These are phyloP conservation scores for Candida yuanshanica DNA, from an alignment of 805 yeast genomes.

Conservation along the genomic window DNA sequence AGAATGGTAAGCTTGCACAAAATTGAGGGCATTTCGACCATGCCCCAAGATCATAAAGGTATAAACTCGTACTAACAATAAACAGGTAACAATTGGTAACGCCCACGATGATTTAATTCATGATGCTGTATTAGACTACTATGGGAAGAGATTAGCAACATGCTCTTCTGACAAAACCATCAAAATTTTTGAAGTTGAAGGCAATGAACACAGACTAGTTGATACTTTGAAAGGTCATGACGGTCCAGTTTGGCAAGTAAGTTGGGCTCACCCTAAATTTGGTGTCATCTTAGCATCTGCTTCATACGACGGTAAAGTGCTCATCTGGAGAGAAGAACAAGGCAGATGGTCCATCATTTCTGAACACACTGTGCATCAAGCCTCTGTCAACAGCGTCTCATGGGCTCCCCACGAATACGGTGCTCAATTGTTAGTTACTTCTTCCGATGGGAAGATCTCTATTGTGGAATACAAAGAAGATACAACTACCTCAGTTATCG, in stretches of 20 bases:
- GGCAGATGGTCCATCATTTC: constrained; percentile 85
- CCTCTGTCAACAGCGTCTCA: constrained; percentile 86
- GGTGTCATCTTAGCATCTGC: constrained; percentile 93
- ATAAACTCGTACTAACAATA: not conserved
- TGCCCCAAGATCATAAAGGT: not conserved
- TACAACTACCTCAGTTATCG: constrained; percentile 61
- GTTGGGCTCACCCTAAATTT: constrained; percentile 98
- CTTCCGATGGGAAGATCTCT: constrained; percentile 89
- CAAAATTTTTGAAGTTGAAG: constrained; percentile 87
- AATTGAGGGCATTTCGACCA: too few relatives aligned
- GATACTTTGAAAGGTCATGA: constrained; percentile 92
- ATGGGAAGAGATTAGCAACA: constrained; percentile 93
- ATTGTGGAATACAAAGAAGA: constrained; percentile 89
- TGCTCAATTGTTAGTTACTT: constrained; percentile 82
- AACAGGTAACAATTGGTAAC: constrained; percentile 75
- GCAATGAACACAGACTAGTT: constrained; percentile 71
- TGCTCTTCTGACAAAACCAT: constrained; percentile 96
- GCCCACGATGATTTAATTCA: constrained; percentile 92
- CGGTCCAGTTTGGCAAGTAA: constrained; percentile 98
- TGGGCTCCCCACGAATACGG: constrained; percentile 99
- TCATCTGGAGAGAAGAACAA: constrained; percentile 92
- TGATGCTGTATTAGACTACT: constrained; percentile 95
- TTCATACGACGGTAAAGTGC: constrained; percentile 90
- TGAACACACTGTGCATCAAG: constrained; percentile 83
- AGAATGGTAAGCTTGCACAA: not conserved